A percentile compares a stretch with the other conserved stretches of the same genome.
Evolutionary conservation across 257 asterid genomes (phyloP).

Genomic region (Osmanthus fragrans): DNA sequence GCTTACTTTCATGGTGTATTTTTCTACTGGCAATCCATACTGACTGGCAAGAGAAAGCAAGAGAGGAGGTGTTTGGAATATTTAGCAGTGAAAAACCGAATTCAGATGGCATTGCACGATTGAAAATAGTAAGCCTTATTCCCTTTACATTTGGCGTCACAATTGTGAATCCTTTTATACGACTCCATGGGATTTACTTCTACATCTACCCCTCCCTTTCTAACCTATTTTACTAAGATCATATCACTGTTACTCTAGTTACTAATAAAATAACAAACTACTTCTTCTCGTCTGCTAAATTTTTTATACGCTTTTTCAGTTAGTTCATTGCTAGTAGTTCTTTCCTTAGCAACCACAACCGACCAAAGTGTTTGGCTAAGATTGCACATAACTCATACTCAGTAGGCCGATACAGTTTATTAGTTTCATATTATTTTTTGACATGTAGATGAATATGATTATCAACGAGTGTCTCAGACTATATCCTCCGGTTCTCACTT

Average conservation of each 20-base stretch:
- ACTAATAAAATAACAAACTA: too few relatives aligned
- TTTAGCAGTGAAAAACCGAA: constrained; percentile 40
- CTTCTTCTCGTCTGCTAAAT: too few relatives aligned
- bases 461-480: constrained; percentile 59
- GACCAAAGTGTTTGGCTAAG: too few relatives aligned
- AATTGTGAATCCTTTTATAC: neutral
- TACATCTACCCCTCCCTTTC: neutral
- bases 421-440: neutral
- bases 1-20: constrained; percentile 52
- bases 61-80: constrained; percentile 41
- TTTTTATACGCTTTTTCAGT: too few relatives aligned
- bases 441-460: constrained; percentile 57
- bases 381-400: neutral
- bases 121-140: constrained; percentile 41
- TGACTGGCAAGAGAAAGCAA: constrained; percentile 67
- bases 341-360: too few relatives aligned
- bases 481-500: constrained; percentile 49
- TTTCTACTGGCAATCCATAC: constrained; percentile 49
- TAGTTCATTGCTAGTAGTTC: too few relatives aligned
- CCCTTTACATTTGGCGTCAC: neutral
- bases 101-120: constrained; percentile 56
- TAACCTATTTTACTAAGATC: neutral
- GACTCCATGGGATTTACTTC: neutral
- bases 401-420: neutral
- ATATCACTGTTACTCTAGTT: neutral